Evolutionary conservation across 2,329 filamentous ascomycete genomes (phyloP), one percentile per base, ranked within the genome.

Genomic region (Penicillium sp.): DNA sequence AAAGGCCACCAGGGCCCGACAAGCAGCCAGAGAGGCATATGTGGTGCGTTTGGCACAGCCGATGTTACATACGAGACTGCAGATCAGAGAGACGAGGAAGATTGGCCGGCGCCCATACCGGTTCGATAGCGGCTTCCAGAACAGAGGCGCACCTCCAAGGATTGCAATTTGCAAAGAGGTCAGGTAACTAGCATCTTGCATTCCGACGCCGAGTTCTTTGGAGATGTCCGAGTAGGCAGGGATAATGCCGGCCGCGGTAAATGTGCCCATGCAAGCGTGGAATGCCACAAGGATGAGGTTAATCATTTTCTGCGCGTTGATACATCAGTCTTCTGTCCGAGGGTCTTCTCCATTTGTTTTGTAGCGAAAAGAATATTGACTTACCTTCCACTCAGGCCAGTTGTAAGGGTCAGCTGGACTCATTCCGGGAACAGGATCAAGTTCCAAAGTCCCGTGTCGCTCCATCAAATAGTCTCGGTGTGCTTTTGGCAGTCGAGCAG

Each of bases 181-280:
- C 31, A 82, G 68, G 56, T 81, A 82, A 4, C 72, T 74, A 0
- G 76, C 69, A 2, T 63, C 61, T 45, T 77, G 75, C 3, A 81
- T 63, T 13, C 65, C 70, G 35, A 76, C 69, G 13, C 65, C 66
- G 0, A 82, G 65, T 29, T 81, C 77, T 32, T 66, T 61, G 3
- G 77, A 71, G 17, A 83, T 81, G 21, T 71, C 67, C 40, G 72
- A 68, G 61, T 76, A 82, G 4, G 77, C 78, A 2, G 78, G 76
- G 47, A 80, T 77, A 54, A 82, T 80, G 5, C 71, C 68, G 0
- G 77, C 72, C 2, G 79, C 77, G 4, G 71, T 78, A 58, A 82
- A 81, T 4, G 77, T 78, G 37, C 72, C 72, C 75, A 81, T 81
- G 64, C 76, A 76, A 37, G 77, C 76, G 51, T 81, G 77, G 57